phyloP scores from a whole-genome alignment of 225 moss, liverwort and hornwort species.

The Polytrichum commune region DNA sequence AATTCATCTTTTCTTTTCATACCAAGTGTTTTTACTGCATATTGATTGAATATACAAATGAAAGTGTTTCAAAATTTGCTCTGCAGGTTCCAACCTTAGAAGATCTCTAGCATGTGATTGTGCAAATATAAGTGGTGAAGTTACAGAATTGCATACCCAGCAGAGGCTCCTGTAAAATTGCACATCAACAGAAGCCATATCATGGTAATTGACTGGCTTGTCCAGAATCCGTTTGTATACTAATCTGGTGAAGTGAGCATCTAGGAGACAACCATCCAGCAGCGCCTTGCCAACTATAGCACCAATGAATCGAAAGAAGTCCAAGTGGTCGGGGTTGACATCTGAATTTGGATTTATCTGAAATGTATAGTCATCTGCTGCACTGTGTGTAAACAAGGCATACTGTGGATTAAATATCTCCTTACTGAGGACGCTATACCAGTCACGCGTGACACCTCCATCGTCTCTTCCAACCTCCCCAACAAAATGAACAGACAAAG shows the following conservation, averaged over 20 bases:
- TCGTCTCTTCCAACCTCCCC: slow-evolving; percentile 98
- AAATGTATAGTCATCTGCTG: slow-evolving; percentile 97
- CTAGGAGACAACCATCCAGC: slow-evolving; percentile 92
- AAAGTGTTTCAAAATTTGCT: too few species aligned
- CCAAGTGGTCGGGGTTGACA: slow-evolving; percentile 96
- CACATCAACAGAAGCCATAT: slow-evolving; percentile 98
- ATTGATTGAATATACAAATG: too few species aligned
- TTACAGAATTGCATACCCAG: slow-evolving; percentile 61
- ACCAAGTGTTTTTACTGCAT: too few species aligned
- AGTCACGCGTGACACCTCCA: slow-evolving; percentile 97
- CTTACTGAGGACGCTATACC: slow-evolving; percentile 97
- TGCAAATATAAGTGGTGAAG: neutral
- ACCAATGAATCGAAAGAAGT: slow-evolving; percentile 95
- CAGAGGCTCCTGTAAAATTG: slow-evolving; percentile 98
- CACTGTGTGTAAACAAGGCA: slow-evolving; percentile 92
- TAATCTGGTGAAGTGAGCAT: slow-evolving; percentile 97
- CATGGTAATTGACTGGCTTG: slow-evolving; percentile 95
- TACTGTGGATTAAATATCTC: slow-evolving; percentile 99
- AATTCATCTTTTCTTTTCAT: too few species aligned
- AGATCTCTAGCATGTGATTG: neutral
- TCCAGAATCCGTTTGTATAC: slow-evolving; percentile 96
- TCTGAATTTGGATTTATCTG: slow-evolving; percentile 97
- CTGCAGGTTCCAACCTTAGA: neutral
- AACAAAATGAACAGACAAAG: slow-evolving; percentile 94
- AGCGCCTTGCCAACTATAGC: slow-evolving; percentile 97